These are phyloP conservation scores for Cryptosporidium viatorum DNA, from an alignment of 169 alveolate genomes.

Conservation along the genomic window DNA sequence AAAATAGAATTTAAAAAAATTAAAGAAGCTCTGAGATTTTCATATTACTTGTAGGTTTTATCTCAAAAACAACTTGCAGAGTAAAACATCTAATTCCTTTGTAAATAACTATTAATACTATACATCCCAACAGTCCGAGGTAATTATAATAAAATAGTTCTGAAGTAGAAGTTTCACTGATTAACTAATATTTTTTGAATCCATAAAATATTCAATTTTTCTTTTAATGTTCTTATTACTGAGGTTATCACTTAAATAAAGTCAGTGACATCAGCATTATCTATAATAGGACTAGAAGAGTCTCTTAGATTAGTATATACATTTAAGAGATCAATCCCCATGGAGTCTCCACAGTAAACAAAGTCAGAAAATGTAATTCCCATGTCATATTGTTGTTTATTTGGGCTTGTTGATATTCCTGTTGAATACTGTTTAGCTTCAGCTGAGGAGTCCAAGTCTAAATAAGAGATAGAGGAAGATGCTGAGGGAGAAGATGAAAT, in stretches of 20 bases:
- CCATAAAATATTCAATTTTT: no score
- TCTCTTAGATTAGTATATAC: constrained; percentile 44
- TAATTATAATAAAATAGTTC: background rate
- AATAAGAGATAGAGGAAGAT: constrained; percentile 37
- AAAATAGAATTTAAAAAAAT: background rate
- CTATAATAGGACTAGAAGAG: constrained; percentile 33
- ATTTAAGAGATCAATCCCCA: constrained; percentile 45
- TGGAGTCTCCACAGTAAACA: constrained; percentile 68
- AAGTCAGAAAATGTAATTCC: constrained; percentile 51
- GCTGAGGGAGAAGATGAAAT: constrained; percentile 40
- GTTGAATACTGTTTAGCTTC: constrained; percentile 21
- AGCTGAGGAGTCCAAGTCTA: constrained; percentile 35
- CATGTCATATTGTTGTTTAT: constrained; percentile 23
- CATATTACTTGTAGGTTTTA: background rate
- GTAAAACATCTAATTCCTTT: background rate
- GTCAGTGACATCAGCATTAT: constrained; percentile 20
- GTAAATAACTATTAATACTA: background rate
- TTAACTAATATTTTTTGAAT: background rate
- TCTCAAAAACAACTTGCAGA: background rate
- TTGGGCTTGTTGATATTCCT: background rate
- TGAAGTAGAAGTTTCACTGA: background rate
- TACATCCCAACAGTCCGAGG: background rate
- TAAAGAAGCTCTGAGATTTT: background rate
- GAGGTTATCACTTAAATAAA: constrained; percentile 4
- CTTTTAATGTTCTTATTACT: no score